Evolutionary conservation across 805 yeast species (phyloP).

Genomic region (Phaffomyces antillensis): DNA sequence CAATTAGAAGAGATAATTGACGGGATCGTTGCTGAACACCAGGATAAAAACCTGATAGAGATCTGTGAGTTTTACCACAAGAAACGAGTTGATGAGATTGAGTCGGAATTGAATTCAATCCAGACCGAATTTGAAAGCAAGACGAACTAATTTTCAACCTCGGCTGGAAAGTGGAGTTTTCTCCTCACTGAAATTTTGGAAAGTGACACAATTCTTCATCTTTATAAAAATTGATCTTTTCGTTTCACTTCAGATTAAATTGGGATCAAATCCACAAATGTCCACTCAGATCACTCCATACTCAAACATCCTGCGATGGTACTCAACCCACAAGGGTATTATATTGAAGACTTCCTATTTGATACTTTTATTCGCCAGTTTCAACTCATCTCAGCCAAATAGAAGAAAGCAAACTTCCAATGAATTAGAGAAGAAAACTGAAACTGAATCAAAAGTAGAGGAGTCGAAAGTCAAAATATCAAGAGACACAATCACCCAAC

Average conservation of each 20-base stretch:
- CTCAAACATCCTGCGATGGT: constrained; percentile 14
- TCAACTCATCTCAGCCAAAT: constrained; percentile 6
- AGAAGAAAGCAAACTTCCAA: constrained; percentile 6
- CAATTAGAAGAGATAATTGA: constrained; percentile 6
- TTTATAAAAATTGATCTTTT: not conserved
- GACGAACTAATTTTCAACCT: not conserved
- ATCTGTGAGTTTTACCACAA: constrained; percentile 19
- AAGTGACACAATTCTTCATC: not conserved
- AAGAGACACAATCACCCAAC: constrained; percentile 8
- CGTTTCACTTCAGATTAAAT: not conserved
- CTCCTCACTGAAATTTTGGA: not conserved
- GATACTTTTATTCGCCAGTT: constrained; percentile 19
- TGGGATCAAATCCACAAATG: too few species aligned
- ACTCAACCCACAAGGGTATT: constrained; percentile 20
- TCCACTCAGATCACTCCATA: not conserved
- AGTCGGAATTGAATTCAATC: constrained; percentile 6
- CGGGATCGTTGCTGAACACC: constrained; percentile 2
- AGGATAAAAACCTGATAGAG: constrained; percentile 11
- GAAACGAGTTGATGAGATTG: constrained; percentile 11
- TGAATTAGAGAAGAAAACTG: constrained; percentile 4
- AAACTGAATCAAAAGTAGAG: not conserved
- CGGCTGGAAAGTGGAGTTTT: not conserved
- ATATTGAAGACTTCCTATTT: constrained; percentile 22
- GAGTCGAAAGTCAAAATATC: constrained; percentile 4
- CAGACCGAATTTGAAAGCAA: constrained; percentile 8